Conservation (phyloP, 1,284 basidiomycete genomes). For the Dichomitus squalens region DNA sequence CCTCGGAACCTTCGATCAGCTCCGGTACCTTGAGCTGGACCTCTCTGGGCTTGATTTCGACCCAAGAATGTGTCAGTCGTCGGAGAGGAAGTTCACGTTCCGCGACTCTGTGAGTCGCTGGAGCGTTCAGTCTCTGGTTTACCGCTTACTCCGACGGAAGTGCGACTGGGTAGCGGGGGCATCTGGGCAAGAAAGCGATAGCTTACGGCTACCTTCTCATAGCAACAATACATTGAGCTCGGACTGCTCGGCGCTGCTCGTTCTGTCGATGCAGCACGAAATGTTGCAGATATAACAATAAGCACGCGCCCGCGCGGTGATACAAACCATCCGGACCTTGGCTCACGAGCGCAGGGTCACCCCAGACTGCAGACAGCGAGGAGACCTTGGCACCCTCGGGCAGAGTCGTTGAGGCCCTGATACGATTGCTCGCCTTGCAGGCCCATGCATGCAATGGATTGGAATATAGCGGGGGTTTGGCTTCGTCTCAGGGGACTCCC, state of each 20-base stretch:
- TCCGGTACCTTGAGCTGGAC: background rate
- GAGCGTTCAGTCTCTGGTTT: background rate
- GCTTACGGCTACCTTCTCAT: background rate
- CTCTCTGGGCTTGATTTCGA: background rate
- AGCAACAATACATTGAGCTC: conserved; percentile 4
- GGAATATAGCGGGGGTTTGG: background rate
- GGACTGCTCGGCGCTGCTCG: background rate
- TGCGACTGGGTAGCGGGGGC: background rate
- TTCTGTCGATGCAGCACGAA: conserved; percentile 8
- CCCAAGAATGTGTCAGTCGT: background rate
- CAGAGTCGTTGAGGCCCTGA: background rate
- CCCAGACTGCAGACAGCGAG: background rate
- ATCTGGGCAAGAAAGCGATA: background rate
- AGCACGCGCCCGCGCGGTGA: background rate
- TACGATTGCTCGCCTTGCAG: background rate
- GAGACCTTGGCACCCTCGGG: background rate
- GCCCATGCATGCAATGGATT: background rate
- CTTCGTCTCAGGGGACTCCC: background rate
- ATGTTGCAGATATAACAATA: background rate
- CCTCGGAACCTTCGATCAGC: background rate
- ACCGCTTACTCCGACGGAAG: background rate
- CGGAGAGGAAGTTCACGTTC: background rate
- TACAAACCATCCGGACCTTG: background rate
- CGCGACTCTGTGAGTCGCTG: background rate
- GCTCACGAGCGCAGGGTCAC: background rate